These are phyloP conservation scores for Alternaria brassicicola DNA, from an alignment of 2,329 filamentous ascomycete genomes.

Conservation along the genomic window DNA sequence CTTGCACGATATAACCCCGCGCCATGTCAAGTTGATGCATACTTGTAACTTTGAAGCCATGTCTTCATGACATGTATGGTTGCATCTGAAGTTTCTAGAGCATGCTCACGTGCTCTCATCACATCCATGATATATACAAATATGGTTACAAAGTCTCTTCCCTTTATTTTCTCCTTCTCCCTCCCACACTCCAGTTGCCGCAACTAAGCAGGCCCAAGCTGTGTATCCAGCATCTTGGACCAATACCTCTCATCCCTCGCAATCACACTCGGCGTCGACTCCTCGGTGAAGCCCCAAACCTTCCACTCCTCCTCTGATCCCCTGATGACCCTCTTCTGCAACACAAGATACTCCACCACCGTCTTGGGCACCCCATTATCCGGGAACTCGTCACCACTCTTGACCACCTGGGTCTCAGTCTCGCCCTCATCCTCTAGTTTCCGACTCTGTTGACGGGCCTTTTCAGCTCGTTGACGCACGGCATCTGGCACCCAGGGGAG, in stretches of 20 bases:
- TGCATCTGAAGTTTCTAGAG: background rate
- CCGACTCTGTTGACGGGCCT: background rate
- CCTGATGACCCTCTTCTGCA: constrained; percentile 59
- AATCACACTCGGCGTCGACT: constrained; percentile 50
- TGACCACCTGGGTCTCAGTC: background rate
- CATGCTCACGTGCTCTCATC: background rate
- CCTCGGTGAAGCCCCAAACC: constrained; percentile 67
- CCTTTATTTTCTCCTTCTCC: background rate
- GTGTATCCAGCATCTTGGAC: constrained; percentile 26
- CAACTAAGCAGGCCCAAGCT: constrained; percentile 13
- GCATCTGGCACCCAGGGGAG: constrained; percentile 16
- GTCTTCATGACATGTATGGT: background rate
- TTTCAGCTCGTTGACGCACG: constrained; percentile 11
- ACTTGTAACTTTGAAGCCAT: background rate
- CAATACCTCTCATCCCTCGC: constrained; percentile 32
- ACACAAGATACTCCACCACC: constrained; percentile 68
- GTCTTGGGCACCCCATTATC: constrained; percentile 14
- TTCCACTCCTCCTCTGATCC: constrained; percentile 62
- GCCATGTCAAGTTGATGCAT: background rate
- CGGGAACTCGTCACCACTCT: background rate
- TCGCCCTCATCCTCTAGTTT: constrained; percentile 2
- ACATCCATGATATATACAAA: constrained; percentile 12
- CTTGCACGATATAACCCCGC: background rate
- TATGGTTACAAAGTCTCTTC: constrained; percentile 22
- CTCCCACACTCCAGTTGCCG: background rate